A percentile compares a stretch with the other conserved stretches of the same genome.
Evolutionary conservation across 2,329 filamentous ascomycete species (phyloP).

Genomic region (Sporothrix luriei): DNA sequence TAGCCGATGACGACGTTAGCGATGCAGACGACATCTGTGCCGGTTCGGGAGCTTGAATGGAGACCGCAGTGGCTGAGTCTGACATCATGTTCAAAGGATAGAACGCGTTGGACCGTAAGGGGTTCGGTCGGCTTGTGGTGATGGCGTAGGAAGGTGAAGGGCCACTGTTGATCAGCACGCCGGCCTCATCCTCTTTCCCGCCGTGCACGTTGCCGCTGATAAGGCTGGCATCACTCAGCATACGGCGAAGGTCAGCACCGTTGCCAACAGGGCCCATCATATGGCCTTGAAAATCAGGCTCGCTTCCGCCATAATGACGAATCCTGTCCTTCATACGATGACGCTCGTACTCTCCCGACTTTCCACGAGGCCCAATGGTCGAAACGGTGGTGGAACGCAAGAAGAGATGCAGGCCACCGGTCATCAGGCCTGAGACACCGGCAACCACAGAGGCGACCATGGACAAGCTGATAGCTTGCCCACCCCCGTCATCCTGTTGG

Average conservation of each 20-base stretch:
- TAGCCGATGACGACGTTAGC: constrained; percentile 10
- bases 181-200: constrained; percentile 42
- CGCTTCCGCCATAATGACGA: constrained; percentile 40
- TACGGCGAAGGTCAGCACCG: constrained; percentile 40
- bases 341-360: constrained; percentile 51
- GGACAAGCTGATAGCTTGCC: constrained; percentile 53
- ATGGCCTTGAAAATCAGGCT: constrained; percentile 43
- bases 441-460: constrained; percentile 67
- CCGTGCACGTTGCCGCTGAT: constrained; percentile 37
- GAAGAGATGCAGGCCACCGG: constrained; percentile 67
- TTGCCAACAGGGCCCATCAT: constrained; percentile 43
- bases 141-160: constrained; percentile 35
- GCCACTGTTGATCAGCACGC: constrained; percentile 38
- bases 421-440: constrained; percentile 67
- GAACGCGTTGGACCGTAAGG: constrained; percentile 44
- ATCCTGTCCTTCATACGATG: constrained; percentile 51
- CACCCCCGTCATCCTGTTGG: constrained; percentile 42
- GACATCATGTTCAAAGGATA: constrained; percentile 34
- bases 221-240: constrained; percentile 45
- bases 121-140: constrained; percentile 37
- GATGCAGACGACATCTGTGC: constrained; percentile 40
- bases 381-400: constrained; percentile 64
- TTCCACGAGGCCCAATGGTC: constrained; percentile 55
- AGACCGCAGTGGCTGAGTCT: constrained; percentile 2
- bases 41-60: constrained; percentile 40